Base-by-base conservation (phyloP, 1,284 basidiomycete genomes). In the Ganoderma meredithae region DNA sequence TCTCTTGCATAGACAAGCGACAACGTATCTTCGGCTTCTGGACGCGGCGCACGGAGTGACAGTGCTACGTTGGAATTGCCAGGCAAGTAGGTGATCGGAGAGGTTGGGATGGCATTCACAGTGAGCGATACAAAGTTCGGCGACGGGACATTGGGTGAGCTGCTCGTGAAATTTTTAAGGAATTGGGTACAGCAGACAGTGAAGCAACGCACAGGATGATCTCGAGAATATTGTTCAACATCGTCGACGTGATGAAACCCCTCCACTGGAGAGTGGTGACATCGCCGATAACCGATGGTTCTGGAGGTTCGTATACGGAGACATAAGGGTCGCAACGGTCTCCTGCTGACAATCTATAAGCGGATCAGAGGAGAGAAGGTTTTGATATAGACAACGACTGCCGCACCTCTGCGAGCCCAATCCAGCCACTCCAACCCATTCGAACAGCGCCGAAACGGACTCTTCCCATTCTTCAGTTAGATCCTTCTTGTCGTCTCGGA, bases 361-460 rank as follows among this genome's bases (percentile, higher is more conserved):
- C 31, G 22, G 25, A 52, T 58, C 22, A 60, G 62, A 52, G 6
- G 39, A 25, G 22, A 49, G 47, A 25, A 1, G 13, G 12, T 13
- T 49, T 5, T 13, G n/a, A 49, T 25, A 19, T 4, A 4, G 10
- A 47, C n/a, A 47, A 10, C n/a, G 8, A 22, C 22, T 8, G n/a
- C 44, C 64, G 12, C 60, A 83, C 84, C 85, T 78, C 64, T 83
- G 82, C 1, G 85, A 80, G 17, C 79, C 83, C 1, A 86, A 61
- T 66, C 76, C 79, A 0, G 87, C 88, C 85, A 93, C 84, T 2
- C 90, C 91, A 17, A 88, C 81, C 91, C 91, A 93, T 76, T 92
- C 91, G 65, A 90, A 89, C 17, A 91, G 77, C 1, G 75, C 77
- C 3, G 77, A 75, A 49, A 86, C 78, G 3, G 80, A 79, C 15